A percentile compares a stretch with the other conserved stretches of the same genome.
These are phyloP conservation scores for Hypomontagnella submonticulosa DNA, from an alignment of 495 filamentous ascomycete genomes.

Conservation along the genomic window DNA sequence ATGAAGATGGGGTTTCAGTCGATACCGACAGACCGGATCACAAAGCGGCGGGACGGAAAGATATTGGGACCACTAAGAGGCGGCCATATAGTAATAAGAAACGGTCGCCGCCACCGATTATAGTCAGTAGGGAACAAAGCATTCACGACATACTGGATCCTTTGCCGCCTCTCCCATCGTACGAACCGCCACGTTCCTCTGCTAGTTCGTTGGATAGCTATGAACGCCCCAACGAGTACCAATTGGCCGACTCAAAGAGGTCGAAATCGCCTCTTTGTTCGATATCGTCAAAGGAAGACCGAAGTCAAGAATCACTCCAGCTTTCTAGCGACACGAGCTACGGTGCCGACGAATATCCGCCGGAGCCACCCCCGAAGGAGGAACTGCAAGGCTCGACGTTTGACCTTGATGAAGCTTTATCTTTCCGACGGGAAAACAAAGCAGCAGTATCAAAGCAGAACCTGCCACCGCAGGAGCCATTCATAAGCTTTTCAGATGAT, in stretches of 20 bases:
- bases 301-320: conserved; percentile 41
- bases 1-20: conserved; percentile 47
- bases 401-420: conserved; percentile 43
- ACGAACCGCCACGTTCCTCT: conserved; percentile 59
- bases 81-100: conserved; percentile 44
- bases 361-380: conserved; percentile 26
- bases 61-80: conserved; percentile 46
- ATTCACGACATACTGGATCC: conserved; percentile 52
- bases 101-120: conserved; percentile 45
- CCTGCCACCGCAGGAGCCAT: conserved; percentile 30
- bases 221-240: conserved; percentile 47
- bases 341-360: conserved; percentile 38
- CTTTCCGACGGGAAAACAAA: conserved; percentile 38
- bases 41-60: conserved; percentile 41
- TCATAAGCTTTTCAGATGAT: conserved; percentile 43
- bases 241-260: conserved; percentile 38
- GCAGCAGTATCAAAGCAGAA: conserved; percentile 39
- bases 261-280: conserved; percentile 47
- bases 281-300: conserved; percentile 42
- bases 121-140: conserved; percentile 55
- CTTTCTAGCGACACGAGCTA: conserved; percentile 38
- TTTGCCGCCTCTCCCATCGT: conserved; percentile 54
- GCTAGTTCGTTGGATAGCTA: conserved; percentile 60
- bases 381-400: conserved; percentile 35
- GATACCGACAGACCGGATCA: conserved; percentile 45